These are phyloP conservation scores for Elsinoe australis DNA, from an alignment of 2,329 filamentous ascomycete species.

Conservation along the genomic window DNA sequence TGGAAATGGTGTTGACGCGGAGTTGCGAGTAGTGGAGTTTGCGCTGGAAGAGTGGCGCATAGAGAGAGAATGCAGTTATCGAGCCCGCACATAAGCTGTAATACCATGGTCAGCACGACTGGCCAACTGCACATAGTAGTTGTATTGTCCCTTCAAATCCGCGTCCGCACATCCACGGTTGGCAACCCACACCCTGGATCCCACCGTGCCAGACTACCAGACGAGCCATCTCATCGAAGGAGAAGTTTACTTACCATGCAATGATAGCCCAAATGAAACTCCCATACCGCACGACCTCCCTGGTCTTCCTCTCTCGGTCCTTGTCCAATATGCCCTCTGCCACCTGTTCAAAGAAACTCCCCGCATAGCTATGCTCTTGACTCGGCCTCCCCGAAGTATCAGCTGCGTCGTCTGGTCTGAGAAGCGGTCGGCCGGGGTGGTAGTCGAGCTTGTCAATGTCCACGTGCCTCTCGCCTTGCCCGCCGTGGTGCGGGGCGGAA, in stretches of 20 bases:
- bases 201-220: too few species aligned
- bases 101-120: too few species aligned
- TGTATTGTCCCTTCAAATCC: too few species aligned
- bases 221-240: too few species aligned
- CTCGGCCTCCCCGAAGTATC: constrained; percentile 30
- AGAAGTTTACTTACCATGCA: constrained; percentile 41
- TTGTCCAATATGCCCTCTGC: constrained; percentile 53
- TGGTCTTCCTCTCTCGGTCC: constrained; percentile 48
- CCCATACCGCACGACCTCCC: constrained; percentile 45
- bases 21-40: constrained; percentile 82
- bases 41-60: constrained; percentile 82
- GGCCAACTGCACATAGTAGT: too few species aligned
- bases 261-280: constrained; percentile 56
- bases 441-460: constrained; percentile 47
- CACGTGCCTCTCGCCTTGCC: background rate
- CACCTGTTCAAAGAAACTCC: constrained; percentile 53
- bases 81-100: constrained; percentile 70
- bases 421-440: constrained; percentile 36
- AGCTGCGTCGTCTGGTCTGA: constrained; percentile 31
- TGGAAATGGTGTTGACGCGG: constrained; percentile 84
- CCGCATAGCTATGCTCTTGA: constrained; percentile 40
- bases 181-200: too few species aligned
- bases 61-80: constrained; percentile 88
- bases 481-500: background rate
- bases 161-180: too few species aligned